A percentile compares a stretch with the other conserved stretches of the same genome.
phyloP scores from a whole-genome alignment of 148 eudicot species.

The Simmondsia chinensis region DNA sequence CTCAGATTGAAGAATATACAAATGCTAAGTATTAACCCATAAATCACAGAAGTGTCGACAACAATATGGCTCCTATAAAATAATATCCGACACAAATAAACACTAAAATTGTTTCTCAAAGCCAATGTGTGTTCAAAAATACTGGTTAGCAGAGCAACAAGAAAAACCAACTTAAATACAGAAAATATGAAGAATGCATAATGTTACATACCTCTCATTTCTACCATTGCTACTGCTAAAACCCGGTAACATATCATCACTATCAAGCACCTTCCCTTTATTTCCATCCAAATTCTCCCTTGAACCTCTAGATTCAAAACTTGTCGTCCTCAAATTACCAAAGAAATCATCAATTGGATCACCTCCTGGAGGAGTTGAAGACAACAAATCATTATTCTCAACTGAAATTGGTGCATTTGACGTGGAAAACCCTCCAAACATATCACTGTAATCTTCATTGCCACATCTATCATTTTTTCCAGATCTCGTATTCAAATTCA shows the following conservation, averaged over 20 bases:
- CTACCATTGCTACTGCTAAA: conserved; percentile 29
- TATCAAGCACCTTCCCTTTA: conserved; percentile 14
- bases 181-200: neutral
- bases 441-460: conserved; percentile 22
- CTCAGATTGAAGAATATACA: no score
- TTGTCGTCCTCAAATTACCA: conserved; percentile 31
- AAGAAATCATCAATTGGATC: conserved; percentile 48
- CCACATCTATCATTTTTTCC: conserved; percentile 3
- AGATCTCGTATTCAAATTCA: conserved; percentile 15
- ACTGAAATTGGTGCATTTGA: conserved; percentile 3
- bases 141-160: no score
- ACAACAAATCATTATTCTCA: conserved; percentile 34
- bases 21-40: no score
- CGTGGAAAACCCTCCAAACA: conserved; percentile 41
- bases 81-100: no score
- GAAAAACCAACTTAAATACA: neutral
- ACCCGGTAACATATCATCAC: conserved; percentile 54
- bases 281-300: conserved; percentile 5
- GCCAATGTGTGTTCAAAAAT: no score
- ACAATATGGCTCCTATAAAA: no score
- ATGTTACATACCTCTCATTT: conserved; percentile 29
- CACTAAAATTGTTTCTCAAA: no score
- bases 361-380: conserved; percentile 16
- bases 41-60: no score
- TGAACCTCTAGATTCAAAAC: conserved; percentile 14